phyloP scores from a whole-genome alignment of 768 basidiomycete genomes.

The Neoboletus brunneissimus region DNA sequence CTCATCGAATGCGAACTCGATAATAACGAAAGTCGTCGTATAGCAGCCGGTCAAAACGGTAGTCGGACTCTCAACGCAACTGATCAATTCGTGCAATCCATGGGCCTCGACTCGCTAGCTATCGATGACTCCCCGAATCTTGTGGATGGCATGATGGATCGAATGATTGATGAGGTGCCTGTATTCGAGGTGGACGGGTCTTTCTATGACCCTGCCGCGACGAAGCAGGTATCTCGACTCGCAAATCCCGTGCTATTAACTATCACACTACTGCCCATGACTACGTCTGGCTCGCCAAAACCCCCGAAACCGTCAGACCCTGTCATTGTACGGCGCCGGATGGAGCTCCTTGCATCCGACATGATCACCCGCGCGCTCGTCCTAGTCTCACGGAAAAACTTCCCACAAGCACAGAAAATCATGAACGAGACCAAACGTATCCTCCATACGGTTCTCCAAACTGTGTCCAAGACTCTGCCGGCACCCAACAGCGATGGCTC shows the following conservation, averaged over 20 bases:
- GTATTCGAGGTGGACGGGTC: conserved; percentile 94
- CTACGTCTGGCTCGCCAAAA: conserved; percentile 32
- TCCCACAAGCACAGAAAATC: conserved; percentile 85
- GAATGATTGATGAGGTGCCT: conserved; percentile 97
- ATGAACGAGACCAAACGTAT: conserved; percentile 90
- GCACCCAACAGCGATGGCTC: conserved; percentile 47
- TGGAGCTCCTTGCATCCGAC: conserved; percentile 95
- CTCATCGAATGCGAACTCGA: conserved; percentile 89
- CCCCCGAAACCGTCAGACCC: conserved; percentile 64
- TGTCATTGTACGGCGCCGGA: conserved; percentile 86
- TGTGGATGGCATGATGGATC: conserved; percentile 89
- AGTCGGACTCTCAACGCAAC: conserved; percentile 65
- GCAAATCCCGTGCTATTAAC: conserved; percentile 94
- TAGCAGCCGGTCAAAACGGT: conserved; percentile 8
- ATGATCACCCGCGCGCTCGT: conserved; percentile 96
- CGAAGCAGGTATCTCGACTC: conserved; percentile 81
- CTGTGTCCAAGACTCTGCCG: conserved; percentile 70
- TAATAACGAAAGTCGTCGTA: conserved; percentile 51
- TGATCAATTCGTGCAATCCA: conserved; percentile 82
- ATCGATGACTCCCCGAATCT: conserved; percentile 73
- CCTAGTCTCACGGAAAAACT: conserved; percentile 88
- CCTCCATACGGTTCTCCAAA: conserved; percentile 85
- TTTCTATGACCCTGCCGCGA: conserved; percentile 87
- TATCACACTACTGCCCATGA: conserved; percentile 76
- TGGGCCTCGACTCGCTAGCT: conserved; percentile 73